phyloP scores from a whole-genome alignment of 2,329 filamentous ascomycete species.

The Hypomyces rosellus region DNA sequence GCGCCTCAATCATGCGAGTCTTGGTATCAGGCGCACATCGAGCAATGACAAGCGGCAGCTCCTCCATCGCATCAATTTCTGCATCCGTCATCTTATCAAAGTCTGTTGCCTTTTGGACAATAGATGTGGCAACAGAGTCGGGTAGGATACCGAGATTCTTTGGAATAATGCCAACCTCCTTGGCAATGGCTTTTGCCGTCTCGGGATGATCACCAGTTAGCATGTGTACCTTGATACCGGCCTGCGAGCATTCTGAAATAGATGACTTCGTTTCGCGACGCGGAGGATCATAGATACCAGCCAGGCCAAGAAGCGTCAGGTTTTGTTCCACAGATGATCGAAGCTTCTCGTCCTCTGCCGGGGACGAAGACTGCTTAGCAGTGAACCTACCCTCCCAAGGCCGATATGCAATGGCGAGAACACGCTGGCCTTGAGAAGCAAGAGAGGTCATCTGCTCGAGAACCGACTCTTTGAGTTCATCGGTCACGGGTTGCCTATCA shows the following conservation, averaged over 20 bases:
- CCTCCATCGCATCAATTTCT: slow-evolving; percentile 68
- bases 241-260: slow-evolving; percentile 62
- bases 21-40: slow-evolving; percentile 82
- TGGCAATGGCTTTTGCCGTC: slow-evolving; percentile 71
- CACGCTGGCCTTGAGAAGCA: slow-evolving; percentile 63
- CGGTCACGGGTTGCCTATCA: slow-evolving; percentile 40
- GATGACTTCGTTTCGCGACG: slow-evolving; percentile 71
- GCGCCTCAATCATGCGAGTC: slow-evolving; percentile 83
- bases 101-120: slow-evolving; percentile 69
- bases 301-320: slow-evolving; percentile 71
- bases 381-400: slow-evolving; percentile 47
- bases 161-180: slow-evolving; percentile 71
- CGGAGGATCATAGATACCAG: slow-evolving; percentile 81
- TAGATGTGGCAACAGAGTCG: slow-evolving; percentile 55
- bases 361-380: slow-evolving; percentile 25
- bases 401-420: slow-evolving; percentile 64
- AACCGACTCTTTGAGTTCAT: slow-evolving; percentile 43
- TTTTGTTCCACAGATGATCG: slow-evolving; percentile 60
- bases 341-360: slow-evolving; percentile 36
- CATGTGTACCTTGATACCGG: slow-evolving; percentile 78
- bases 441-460: slow-evolving; percentile 51
- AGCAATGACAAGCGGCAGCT: slow-evolving; percentile 74
- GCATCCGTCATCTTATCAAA: slow-evolving; percentile 72
- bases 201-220: slow-evolving; percentile 76
- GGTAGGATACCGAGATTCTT: slow-evolving; percentile 53